Conservation (phyloP, 2,329 filamentous ascomycete species). For the Talaromyces rugulosus region DNA sequence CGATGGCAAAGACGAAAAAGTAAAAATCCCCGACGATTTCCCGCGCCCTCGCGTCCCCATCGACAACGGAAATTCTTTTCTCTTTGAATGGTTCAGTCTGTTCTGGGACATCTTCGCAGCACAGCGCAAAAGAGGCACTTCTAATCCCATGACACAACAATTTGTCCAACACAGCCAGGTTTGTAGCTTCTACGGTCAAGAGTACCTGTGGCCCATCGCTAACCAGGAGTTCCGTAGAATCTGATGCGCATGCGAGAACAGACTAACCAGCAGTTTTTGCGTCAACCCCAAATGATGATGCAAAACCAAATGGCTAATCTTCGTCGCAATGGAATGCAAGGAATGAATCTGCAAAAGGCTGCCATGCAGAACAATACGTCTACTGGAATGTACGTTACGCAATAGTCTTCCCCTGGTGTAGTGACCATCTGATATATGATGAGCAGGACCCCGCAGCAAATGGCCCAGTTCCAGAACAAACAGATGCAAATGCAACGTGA, state of each 20-base stretch:
- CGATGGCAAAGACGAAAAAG: slow-evolving; percentile 73
- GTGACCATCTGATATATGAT: not conserved
- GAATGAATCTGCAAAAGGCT: slow-evolving; percentile 58
- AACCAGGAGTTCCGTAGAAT: slow-evolving; percentile 47
- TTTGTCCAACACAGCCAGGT: slow-evolving; percentile 84
- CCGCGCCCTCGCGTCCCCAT: slow-evolving; percentile 60
- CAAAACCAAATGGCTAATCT: slow-evolving; percentile 58
- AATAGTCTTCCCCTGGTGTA: not conserved
- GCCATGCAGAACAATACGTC: slow-evolving; percentile 68
- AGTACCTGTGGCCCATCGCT: not conserved
- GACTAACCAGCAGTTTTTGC: slow-evolving; percentile 71
- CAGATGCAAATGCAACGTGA: slow-evolving; percentile 73
- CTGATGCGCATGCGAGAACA: slow-evolving; percentile 66
- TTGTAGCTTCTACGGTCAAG: slow-evolving; percentile 12
- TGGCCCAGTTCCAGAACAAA: slow-evolving; percentile 63
- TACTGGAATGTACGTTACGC: slow-evolving; percentile 30
- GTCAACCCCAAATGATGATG: slow-evolving; percentile 60
- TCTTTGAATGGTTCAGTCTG: slow-evolving; percentile 96
- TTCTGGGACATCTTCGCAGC: slow-evolving; percentile 96
- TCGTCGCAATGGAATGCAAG: slow-evolving; percentile 43
- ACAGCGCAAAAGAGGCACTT: slow-evolving; percentile 63
- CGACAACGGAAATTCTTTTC: slow-evolving; percentile 69
- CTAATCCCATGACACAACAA: slow-evolving; percentile 61
- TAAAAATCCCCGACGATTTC: slow-evolving; percentile 73
- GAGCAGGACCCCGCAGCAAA: slow-evolving; percentile 57